These are phyloP conservation scores for Blastobotrys serpentis DNA, from an alignment of 1,139 yeast species.

Conservation along the genomic window DNA sequence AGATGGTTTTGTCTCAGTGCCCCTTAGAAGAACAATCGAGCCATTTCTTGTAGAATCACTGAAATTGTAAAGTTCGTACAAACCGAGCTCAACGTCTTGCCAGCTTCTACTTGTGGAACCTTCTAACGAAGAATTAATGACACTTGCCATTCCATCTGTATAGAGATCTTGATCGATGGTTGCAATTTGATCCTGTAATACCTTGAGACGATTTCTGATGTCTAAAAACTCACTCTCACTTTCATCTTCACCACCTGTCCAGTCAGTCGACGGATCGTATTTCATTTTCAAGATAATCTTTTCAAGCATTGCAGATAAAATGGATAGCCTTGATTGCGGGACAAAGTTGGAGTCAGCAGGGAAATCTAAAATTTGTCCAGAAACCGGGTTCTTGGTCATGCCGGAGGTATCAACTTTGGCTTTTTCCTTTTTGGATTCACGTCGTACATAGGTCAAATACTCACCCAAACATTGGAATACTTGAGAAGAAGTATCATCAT, in stretches of 20 bases:
- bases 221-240: constrained; percentile 79
- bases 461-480: constrained; percentile 78
- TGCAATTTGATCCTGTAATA: constrained; percentile 84
- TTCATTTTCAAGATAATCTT: constrained; percentile 77
- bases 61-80: constrained; percentile 73
- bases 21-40: constrained; percentile 58
- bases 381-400: constrained; percentile 27
- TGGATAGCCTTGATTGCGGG: constrained; percentile 43
- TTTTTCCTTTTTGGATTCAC: constrained; percentile 41
- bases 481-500: constrained; percentile 83
- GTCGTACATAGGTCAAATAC: constrained; percentile 69
- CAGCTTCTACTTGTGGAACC: constrained; percentile 43
- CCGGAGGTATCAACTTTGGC: constrained; percentile 31
- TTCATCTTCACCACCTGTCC: constrained; percentile 50
- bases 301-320: constrained; percentile 62
- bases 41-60: constrained; percentile 80
- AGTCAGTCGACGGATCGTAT: constrained; percentile 70
- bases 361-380: constrained; percentile 30
- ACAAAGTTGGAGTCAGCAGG: constrained; percentile 36
- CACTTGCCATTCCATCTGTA: constrained; percentile 63
- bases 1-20: constrained; percentile 38
- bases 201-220: constrained; percentile 66
- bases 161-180: constrained; percentile 70
- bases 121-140: constrained; percentile 58
- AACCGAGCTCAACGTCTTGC: constrained; percentile 83